These are phyloP conservation scores for Filobasidium floriforme DNA, from an alignment of 768 basidiomycete species.

Conservation along the genomic window DNA sequence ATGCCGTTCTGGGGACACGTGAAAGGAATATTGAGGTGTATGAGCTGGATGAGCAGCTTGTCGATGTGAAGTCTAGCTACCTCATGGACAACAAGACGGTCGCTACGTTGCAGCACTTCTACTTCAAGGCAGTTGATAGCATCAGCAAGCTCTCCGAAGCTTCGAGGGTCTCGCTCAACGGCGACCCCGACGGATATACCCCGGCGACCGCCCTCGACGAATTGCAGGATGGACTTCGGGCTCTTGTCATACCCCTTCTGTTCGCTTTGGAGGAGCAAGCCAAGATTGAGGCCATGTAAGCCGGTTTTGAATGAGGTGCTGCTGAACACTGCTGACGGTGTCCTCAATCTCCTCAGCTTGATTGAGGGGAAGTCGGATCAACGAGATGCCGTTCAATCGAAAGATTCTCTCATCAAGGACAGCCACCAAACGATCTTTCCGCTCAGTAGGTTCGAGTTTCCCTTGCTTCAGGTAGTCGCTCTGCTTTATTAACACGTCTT, in stretches of 20 bases:
- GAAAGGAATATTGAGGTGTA: neutral
- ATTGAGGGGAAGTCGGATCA: neutral
- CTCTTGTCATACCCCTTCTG: neutral
- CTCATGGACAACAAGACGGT: slow-evolving; percentile 4
- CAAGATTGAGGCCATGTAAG: neutral
- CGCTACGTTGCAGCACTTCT: neutral
- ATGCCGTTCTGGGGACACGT: neutral
- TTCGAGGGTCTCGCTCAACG: neutral
- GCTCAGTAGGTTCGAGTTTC: neutral
- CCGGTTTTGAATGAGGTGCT: neutral
- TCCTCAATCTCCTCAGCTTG: neutral
- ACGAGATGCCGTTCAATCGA: neutral
- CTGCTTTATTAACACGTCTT: neutral
- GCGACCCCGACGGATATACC: too few relatives aligned
- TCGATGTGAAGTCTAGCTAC: neutral
- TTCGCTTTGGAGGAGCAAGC: slow-evolving; percentile 8
- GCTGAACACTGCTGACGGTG: neutral
- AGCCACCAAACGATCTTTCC: neutral
- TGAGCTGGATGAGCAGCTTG: neutral
- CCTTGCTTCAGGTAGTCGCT: neutral
- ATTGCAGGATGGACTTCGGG: neutral
- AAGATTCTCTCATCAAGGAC: neutral
- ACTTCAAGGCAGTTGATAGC: neutral
- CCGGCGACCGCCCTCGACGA: neutral
- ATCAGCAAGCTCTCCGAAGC: neutral